Evolutionary conservation across 345 rosid genomes (phyloP), one percentile per base, ranked within the genome.

Genomic region (Eucalyptus erythrocorys): DNA sequence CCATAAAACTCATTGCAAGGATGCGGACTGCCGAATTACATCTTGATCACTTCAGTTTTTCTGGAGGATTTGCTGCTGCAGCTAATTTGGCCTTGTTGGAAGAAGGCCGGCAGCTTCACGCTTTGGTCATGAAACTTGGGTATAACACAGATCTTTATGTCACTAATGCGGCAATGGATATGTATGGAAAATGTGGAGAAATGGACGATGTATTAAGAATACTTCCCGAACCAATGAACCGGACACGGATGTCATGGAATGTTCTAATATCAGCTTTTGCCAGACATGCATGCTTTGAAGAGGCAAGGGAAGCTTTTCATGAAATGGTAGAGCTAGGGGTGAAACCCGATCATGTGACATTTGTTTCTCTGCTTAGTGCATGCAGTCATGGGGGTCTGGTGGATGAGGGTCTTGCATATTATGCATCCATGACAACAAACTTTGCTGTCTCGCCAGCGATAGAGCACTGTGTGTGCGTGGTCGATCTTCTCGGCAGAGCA

Each of bases 161-260:
- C 87, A 88, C 64, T 80, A 97, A 95, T 89, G 93, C 99, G 86
- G 92, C 95, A 51, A 95, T 95, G 93, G 98, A 97, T 91, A 96
- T 97, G 98, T 96, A 97, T 90, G 97, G 92, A 87, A 97, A 96
- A 91, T 96, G 99, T 45, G 99, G 98, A 45, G 96, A 95, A 92
- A 88, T 96, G 87, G 92, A 91, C 8, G 95, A 94, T 85, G 95
- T 93, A 59, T 85, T 94, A 30, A 94, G 91, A 90, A 93, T 94
- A 57, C 93, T 94, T 91, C 95, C 98, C 24, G 88, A 87, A 79
- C 92, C 94, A 50, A 64, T 82, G 17, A 86, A 88, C 86, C 90
- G 97, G 84, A 89, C 95, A 66, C 93, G 95, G 40, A 91, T 94
- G 81, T 93, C 98, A n/a, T 96, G 99, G 97, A 97, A 97, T 90